Evolutionary conservation across 306 rosid genomes (phyloP).

Genomic region (Rosa persica): DNA sequence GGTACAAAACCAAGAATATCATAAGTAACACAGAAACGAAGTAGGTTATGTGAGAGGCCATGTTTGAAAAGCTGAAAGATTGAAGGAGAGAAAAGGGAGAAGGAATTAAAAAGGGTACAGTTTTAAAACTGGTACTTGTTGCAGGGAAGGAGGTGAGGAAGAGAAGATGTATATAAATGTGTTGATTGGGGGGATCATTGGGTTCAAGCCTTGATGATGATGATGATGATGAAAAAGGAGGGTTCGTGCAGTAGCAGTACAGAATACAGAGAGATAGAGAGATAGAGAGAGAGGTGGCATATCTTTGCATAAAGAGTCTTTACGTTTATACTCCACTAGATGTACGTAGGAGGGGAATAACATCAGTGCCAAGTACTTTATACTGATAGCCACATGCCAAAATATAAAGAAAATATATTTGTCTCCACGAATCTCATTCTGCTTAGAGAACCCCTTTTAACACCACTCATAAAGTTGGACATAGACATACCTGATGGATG

Average conservation of each 20-base stretch:
- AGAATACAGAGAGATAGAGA: neutral
- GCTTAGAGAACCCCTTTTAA: neutral
- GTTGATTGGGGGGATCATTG: constrained; percentile 46
- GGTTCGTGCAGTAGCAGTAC: constrained; percentile 43
- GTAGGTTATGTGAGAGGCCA: constrained; percentile 39
- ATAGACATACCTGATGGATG: neutral
- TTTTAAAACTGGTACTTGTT: constrained; percentile 35
- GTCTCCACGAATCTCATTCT: constrained; percentile 24
- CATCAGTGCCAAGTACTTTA: constrained; percentile 40
- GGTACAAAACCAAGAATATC: constrained; percentile 15
- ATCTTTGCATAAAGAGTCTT: constrained; percentile 74
- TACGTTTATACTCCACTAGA: constrained; percentile 68
- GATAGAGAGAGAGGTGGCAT: constrained; percentile 26
- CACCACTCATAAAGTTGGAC: constrained; percentile 8
- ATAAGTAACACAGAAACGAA: constrained; percentile 30
- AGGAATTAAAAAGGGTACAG: constrained; percentile 14
- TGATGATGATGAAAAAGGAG: constrained; percentile 41
- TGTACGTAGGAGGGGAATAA: constrained; percentile 35
- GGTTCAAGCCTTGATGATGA: constrained; percentile 21
- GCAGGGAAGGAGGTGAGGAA: constrained; percentile 37
- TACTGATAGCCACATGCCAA: constrained; percentile 18
- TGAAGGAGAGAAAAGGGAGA: constrained; percentile 5
- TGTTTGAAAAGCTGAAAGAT: constrained; percentile 20
- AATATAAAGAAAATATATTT: constrained; percentile 17
- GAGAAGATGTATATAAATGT: constrained; percentile 61